Base-by-base conservation (phyloP, 179 eudicot species). In the Camellia oleifera region DNA sequence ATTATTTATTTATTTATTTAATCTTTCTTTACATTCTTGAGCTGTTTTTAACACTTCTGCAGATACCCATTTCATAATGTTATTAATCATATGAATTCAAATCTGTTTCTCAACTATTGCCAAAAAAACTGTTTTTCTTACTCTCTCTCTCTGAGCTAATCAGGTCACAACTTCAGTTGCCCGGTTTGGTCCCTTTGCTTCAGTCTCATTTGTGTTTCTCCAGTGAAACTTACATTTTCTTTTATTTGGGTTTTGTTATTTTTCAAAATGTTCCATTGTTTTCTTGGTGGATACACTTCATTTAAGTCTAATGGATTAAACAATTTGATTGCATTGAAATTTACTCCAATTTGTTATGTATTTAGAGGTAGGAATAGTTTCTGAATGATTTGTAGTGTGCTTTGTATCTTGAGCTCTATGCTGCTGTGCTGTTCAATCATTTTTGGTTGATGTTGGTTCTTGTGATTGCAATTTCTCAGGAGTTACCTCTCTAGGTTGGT, bases 401-500 rank as follows among this genome's bases (percentile, higher is more conserved):
- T 73, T 18, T 14, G 0, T 57, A 13, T 57, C n/a, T 14, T 26
- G 7, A 73, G 75, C 75, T 56, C 42, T 52, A 26, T 23, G 7
- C 45, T 46, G 20, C 53, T 42, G 18, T 65, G 6, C 32, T 60
- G 40, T 65, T 65, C 46, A 26, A 48, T 23, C 5, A 50, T 17
- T 63, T 20, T 40, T 17, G 62, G 44, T 67, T 53, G 52, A 52
- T 77, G 80, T 68, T 78, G 65, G n/a, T 26, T 15, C 44, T 20
- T 68, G 52, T 54, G 4, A 42, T 78, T 68, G 42, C 74, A 68
- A 32, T 8, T 56, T 68, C 40, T 60, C 81, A 69, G 81, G 40
- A 32, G 17, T 32, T 32, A 56, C 9, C 54, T 1, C 45, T 57
- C 45, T 56, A 42, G 68, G 54, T 40, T 78, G 44, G 8, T 44